These are phyloP conservation scores for Dactylellina cionopaga DNA, from an alignment of 2,329 filamentous ascomycete genomes.

Conservation along the genomic window DNA sequence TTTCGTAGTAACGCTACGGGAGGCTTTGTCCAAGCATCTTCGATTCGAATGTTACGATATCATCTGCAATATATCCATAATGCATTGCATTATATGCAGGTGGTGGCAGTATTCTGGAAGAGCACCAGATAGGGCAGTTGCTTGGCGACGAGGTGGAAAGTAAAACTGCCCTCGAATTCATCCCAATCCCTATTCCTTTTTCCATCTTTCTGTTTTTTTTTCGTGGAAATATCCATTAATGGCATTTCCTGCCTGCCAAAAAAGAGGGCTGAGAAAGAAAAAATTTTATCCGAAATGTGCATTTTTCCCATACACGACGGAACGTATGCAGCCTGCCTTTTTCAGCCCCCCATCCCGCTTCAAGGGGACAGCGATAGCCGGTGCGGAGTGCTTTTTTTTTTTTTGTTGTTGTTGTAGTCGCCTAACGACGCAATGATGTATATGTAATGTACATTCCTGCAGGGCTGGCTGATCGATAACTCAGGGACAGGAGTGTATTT, in stretches of 20 bases:
- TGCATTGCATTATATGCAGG: no score
- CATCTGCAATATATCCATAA: no score
- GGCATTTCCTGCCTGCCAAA: slow-evolving; percentile 7
- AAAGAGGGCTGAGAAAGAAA: slow-evolving; percentile 13
- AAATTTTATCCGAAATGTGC: slow-evolving; percentile 31
- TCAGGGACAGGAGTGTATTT: no score
- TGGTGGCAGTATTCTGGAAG: slow-evolving; percentile 26
- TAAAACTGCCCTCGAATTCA: no score
- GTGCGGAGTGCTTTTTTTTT: slow-evolving; percentile 2
- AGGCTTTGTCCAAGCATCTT: no score
- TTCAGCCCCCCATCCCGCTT: slow-evolving; percentile 19
- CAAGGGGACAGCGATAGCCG: neutral
- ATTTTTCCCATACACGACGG: neutral
- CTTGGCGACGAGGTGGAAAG: slow-evolving; percentile 9
- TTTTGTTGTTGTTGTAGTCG: no score
- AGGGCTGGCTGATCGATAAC: no score
- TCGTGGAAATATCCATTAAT: neutral
- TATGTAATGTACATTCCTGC: no score
- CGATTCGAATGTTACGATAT: no score
- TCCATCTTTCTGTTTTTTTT: neutral
- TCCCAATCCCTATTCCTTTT: neutral
- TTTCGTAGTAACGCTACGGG: no score
- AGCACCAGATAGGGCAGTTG: slow-evolving; percentile 15
- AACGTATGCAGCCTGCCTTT: slow-evolving; percentile 19
- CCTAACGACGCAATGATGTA: no score